Evolutionary conservation across 805 yeast genomes (phyloP).

Genomic region (Metschnikowia colocasiae): DNA sequence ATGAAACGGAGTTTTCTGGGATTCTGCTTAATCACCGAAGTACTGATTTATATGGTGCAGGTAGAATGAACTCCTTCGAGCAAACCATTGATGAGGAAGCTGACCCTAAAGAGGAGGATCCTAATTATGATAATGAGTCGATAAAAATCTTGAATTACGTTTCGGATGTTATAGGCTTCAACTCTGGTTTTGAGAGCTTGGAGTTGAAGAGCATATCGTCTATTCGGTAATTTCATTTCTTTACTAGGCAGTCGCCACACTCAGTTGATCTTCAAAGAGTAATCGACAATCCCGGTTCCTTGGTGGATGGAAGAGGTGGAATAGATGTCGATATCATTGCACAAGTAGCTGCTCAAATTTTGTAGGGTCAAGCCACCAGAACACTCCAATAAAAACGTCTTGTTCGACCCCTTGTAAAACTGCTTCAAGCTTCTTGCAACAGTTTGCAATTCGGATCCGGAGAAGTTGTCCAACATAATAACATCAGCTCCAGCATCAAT

Average conservation of each 20-base stretch:
- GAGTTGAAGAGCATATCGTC: constrained; percentile 37
- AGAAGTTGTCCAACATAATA: constrained; percentile 89
- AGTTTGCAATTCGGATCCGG: constrained; percentile 55
- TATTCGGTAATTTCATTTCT: constrained; percentile 23
- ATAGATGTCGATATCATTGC: constrained; percentile 82
- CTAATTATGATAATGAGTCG: constrained; percentile 21
- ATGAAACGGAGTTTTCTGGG: constrained; percentile 9
- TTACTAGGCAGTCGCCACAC: background rate
- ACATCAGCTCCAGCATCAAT: constrained; percentile 94
- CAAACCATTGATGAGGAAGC: constrained; percentile 10
- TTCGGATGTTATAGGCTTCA: constrained; percentile 38
- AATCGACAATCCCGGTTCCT: constrained; percentile 81
- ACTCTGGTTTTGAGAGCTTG: constrained; percentile 40
- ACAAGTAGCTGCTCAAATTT: constrained; percentile 62
- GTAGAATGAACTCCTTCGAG: constrained; percentile 6
- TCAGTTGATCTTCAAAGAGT: constrained; percentile 63
- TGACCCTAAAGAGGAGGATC: constrained; percentile 3
- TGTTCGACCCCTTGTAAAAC: constrained; percentile 46
- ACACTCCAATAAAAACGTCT: constrained; percentile 73
- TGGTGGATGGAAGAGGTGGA: constrained; percentile 91
- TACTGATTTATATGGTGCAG: background rate
- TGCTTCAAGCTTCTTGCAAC: constrained; percentile 64
- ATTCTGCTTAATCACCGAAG: constrained; percentile 14
- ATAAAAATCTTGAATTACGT: constrained; percentile 31
- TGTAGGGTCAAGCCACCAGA: constrained; percentile 82